Base-by-base conservation (phyloP, 2,329 filamentous ascomycete genomes). In the Coleophoma cylindrospora region DNA sequence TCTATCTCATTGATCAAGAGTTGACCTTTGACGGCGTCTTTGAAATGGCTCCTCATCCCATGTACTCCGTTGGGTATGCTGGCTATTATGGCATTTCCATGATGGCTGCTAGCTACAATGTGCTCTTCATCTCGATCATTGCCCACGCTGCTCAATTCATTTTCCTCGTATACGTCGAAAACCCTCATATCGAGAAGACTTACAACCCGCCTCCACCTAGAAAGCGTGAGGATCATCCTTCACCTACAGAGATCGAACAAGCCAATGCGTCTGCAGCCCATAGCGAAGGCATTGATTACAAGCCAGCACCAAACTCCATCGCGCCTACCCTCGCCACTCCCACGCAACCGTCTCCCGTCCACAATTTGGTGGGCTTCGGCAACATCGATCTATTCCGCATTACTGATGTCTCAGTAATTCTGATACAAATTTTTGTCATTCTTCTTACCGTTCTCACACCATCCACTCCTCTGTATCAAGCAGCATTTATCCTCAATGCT, bases 1-100 rank as follows among this genome's bases (percentile, higher is more conserved):
- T 97, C 77, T 99, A 91, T 71, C 84, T 99, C 64, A 89, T 99
- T 68, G 94, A 99, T 70, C 91, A 97, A 72, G 90, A 96, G 65
- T 77, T 99, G 67, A 97, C 91, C 45, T 99, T 99, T 68, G 94
- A 99, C 66, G 94, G 94, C 50, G 94, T 99, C 55, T 99, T 97
- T 67, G 94, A 99, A 72, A 95, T 99, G 86, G 94, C 94, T 17
- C 94, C 94, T 33, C 94, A 97, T 67, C 92, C 92, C 56, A 97
- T 97, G 92, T 97, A 97, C 72, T 96, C 91, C 49, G 92, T 97
- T 63, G 94, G 94, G 37, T 99, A 99, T 69, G 91, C 90, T 47
- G 94, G 94, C 43, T 99, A 95, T 74, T 99, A 99, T 67, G 94
- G 94, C 60, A 96, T 97, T 65, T 96, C 92, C 53, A 86, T 96